Base-by-base conservation (phyloP, 192 early-diverging fungal species). In the Coemansia guatemalensis region DNA sequence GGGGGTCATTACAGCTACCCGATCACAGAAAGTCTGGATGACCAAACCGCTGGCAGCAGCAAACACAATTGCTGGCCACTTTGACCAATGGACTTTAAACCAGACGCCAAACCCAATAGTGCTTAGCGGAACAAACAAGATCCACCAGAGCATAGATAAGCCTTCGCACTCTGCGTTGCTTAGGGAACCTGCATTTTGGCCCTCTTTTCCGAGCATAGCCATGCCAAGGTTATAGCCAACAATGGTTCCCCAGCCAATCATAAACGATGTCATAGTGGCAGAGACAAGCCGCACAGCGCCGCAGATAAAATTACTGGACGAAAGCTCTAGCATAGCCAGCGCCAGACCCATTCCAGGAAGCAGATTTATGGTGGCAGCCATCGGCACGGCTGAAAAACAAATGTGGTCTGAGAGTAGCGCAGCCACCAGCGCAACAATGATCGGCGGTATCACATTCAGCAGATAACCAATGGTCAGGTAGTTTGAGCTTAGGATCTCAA, bases 251-350 rank as follows among this genome's bases (percentile, higher is more conserved):
- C 85, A 91, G 8, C 85, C 90, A 17, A 90, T 68, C 62, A 88
- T 83, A 67, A 91, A 81, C 7, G 91, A 88, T 11, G 86, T 87
- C 76, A 93, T 90, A 1, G 92, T 73, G 2, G 91, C 86, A 29
- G 88, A 83, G 33, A 93, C 82, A 65, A 93, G 71, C 12, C 90
- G 82, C 3, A 96, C 89, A 0, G 88, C 85, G 17, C 94, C 94
- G 33, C 88, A 91, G 27, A 94, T 85, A 56, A 93, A 75, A 63
- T 96, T 96, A 48, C 89, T 84, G 1, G 91, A 89, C 0, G 89
- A 83, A 22, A 95, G 66, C 67, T 95, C 93, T 74, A 92, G 86
- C 68, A 96, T 88, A 14, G 88, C 67, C 57, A 88, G 73, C 0
- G 92, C 94, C 33, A 95, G 68, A 3, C 85, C 69, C 35, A 93